Conservation (phyloP, 2,329 filamentous ascomycete genomes). For the Pseudopyrenochaeta lycopersici region DNA sequence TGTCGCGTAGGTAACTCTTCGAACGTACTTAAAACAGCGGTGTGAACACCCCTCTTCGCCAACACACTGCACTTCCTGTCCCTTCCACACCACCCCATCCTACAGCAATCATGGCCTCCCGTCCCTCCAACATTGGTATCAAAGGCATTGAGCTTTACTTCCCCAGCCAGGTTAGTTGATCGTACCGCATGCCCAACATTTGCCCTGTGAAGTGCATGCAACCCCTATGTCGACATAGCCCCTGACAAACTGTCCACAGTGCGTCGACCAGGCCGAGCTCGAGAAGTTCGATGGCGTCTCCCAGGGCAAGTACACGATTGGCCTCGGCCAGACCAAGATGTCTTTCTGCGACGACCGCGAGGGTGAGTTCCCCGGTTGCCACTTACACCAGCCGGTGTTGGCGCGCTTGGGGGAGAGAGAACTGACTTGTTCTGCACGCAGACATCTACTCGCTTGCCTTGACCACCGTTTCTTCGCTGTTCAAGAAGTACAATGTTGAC, state of each 20-base stretch:
- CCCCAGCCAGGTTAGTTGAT: conserved; percentile 58
- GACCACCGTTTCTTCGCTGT: conserved; percentile 60
- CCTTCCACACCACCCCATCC: conserved; percentile 20
- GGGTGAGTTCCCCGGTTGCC: conserved; percentile 46
- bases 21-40: conserved; percentile 47
- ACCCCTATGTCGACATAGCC: conserved; percentile 12
- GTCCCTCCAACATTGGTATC: conserved; percentile 62
- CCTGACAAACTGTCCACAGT: conserved; percentile 48
- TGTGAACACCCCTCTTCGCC: conserved; percentile 36
- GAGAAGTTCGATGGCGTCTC: conserved; percentile 65
- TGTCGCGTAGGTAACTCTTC: conserved; percentile 34
- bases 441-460: conserved; percentile 64
- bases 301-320: conserved; percentile 63
- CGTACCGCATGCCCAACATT: conserved; percentile 1
- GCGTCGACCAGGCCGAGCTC: conserved; percentile 62
- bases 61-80: conserved; percentile 23
- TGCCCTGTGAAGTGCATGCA: conserved; percentile 2
- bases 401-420: not conserved
- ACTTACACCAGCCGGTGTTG: not conserved
- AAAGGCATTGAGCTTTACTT: conserved; percentile 65
- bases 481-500: conserved; percentile 63
- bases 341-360: conserved; percentile 65
- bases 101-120: conserved; percentile 52
- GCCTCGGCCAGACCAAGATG: conserved; percentile 64
- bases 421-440: conserved; percentile 34